Conservation (phyloP, 768 basidiomycete species). For the Sporobolomyces phaffii region DNA sequence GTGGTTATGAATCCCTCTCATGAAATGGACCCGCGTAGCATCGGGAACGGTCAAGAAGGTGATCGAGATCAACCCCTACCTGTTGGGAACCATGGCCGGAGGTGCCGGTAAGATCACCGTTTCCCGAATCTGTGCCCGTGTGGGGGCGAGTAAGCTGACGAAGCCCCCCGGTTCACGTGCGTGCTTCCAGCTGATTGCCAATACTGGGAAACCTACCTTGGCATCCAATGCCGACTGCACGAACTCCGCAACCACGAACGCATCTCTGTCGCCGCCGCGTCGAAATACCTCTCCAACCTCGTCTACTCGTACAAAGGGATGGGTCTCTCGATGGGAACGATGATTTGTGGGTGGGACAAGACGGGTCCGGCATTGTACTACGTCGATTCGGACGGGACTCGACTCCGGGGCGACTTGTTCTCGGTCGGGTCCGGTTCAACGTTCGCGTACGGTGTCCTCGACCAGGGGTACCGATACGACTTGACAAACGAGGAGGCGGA, state of each 20-base stretch:
- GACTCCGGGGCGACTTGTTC: constrained; percentile 94
- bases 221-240: constrained; percentile 92
- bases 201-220: constrained; percentile 98
- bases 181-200: constrained; percentile 70
- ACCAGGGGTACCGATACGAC: constrained; percentile 89
- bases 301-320: constrained; percentile 98
- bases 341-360: constrained; percentile 99
- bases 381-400: constrained; percentile 93
- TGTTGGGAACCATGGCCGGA: constrained; percentile 99
- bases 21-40: constrained; percentile 60
- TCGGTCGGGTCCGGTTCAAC: constrained; percentile 97
- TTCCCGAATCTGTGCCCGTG: too few species aligned
- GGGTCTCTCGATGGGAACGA: constrained; percentile 99
- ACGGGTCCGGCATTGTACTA: constrained; percentile 94
- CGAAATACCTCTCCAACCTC: constrained; percentile 93
- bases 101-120: constrained; percentile 83
- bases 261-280: constrained; percentile 97
- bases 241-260: constrained; percentile 92
- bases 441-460: constrained; percentile 97
- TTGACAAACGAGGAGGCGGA: constrained; percentile 86
- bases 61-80: constrained; percentile 97
- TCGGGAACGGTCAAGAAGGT: constrained; percentile 95
- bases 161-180: background rate
- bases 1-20: background rate
- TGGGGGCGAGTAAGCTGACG: too few species aligned